Conservation (phyloP, 176 grass and related monocot genomes). For the Oryza meyeriana region DNA sequence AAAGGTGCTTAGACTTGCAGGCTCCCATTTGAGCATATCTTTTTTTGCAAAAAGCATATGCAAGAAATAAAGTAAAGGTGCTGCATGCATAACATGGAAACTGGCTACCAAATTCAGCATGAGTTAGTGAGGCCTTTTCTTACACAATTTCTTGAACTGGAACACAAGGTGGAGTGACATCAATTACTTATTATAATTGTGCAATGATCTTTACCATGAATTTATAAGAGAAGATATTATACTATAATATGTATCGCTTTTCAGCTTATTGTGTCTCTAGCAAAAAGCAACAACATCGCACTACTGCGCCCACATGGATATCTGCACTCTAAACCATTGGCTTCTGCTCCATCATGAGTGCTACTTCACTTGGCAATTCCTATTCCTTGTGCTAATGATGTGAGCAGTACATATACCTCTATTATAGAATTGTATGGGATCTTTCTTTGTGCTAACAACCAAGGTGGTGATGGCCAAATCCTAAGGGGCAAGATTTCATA, state of each 20-base stretch:
- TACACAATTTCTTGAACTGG: neutral
- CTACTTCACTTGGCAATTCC: neutral
- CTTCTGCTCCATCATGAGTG: neutral
- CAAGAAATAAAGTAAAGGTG: neutral
- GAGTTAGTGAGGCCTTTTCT: neutral
- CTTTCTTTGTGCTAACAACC: conserved; percentile 35
- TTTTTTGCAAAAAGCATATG: conserved; percentile 6
- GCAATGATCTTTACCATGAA: conserved; percentile 12
- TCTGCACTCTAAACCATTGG: conserved; percentile 18
- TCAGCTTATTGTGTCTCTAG: neutral
- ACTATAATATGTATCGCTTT: neutral
- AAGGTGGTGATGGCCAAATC: conserved; percentile 28
- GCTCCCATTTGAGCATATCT: neutral
- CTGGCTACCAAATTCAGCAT: neutral
- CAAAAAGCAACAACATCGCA: neutral
- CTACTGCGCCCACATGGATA: conserved; percentile 25
- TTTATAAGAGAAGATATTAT: neutral
- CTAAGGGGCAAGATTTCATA: conserved; percentile 25
- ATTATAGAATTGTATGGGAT: conserved; percentile 13
- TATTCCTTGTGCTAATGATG: conserved; percentile 22
- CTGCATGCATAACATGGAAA: neutral
- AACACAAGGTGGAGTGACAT: neutral
- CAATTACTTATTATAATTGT: neutral
- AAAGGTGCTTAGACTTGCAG: conserved; percentile 24
- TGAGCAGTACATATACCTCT: neutral